Base-by-base conservation (phyloP, 371 early-diverging fungal genomes). In the Syncephalastrum racemosum region DNA sequence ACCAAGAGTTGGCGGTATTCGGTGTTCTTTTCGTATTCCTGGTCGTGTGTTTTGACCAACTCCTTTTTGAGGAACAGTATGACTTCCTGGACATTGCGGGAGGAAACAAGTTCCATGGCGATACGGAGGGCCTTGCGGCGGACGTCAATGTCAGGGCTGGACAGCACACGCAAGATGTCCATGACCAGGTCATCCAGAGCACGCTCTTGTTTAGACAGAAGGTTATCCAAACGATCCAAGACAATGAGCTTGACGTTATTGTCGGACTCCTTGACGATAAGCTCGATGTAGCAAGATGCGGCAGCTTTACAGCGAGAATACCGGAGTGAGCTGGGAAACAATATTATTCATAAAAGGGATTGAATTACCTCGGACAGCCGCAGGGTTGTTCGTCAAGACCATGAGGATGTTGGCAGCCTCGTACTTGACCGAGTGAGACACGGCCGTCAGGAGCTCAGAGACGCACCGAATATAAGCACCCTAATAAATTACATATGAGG, bases 181-280 rank as follows among this genome's bases (percentile, higher is more conserved):
- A 97, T 93, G 10, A 91, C 93, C 47, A 93, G 69, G 54, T 94
- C 96, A 66, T 95, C 93, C 49, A 96, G 70, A 23, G 94, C 83
- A 56, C 88, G 82, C 49, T 89, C 93, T 65, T 95, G 90, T 68
- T 93, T 92, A 56, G 85, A 83, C 39, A 85, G 80, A 60, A 98
- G 74, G 58, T 92, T 93, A 50, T 90, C 88, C 44, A 98, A 72
- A 49, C 93, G 86, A 67, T 95, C 94, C 57, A 98, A 79, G 1
- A 96, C 96, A 70, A 96, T 97, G 45, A 98, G 71, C 79, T 98
- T 97, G 48, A 98, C 90, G 73, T 98, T 98, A 78, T 96, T 98
- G 67, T 98, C 97, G 4, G 95, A 84, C 67, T 94, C 99, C 74
- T 93, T 94, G 45, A 90, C 77, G 54, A 88, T 88, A 46, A 98